Conservation (phyloP, 1,284 basidiomycete species). For the Papiliotrema fonsecae region DNA sequence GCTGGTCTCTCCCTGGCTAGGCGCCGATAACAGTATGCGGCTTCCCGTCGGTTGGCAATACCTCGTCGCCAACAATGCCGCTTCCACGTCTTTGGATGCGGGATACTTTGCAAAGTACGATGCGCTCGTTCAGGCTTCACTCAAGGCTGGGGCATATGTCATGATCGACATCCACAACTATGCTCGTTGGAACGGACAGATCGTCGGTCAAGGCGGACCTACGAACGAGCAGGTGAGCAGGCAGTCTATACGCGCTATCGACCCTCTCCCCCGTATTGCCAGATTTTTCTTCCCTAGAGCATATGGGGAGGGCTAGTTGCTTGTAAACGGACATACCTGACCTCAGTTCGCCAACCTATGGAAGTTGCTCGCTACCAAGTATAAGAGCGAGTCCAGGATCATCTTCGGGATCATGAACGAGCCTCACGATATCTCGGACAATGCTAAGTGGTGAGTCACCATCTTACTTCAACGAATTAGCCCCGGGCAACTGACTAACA, state of each 20-base stretch:
- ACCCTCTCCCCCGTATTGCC: background rate
- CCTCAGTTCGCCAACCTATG: slow-evolving; percentile 55
- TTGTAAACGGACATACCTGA: background rate
- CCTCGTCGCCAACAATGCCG: slow-evolving; percentile 51
- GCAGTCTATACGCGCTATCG: too few relatives aligned
- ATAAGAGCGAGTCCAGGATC: slow-evolving; percentile 52
- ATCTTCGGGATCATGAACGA: slow-evolving; percentile 52
- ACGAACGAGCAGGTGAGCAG: slow-evolving; percentile 49
- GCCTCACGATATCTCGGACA: slow-evolving; percentile 41
- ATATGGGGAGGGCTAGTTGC: background rate
- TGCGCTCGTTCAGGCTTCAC: slow-evolving; percentile 51
- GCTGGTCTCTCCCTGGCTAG: too few relatives aligned
- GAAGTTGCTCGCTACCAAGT: slow-evolving; percentile 56
- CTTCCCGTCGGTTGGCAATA: slow-evolving; percentile 57
- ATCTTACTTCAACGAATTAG: background rate
- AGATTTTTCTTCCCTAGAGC: background rate
- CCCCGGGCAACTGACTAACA: background rate
- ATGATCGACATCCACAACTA: slow-evolving; percentile 55
- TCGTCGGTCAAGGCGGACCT: slow-evolving; percentile 58
- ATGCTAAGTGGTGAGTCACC: slow-evolving; percentile 16
- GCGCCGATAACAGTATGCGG: slow-evolving; percentile 28
- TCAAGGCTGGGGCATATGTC: slow-evolving; percentile 52
- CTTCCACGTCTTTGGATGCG: slow-evolving; percentile 45
- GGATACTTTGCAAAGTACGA: slow-evolving; percentile 52
- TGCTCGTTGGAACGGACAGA: slow-evolving; percentile 40